Conservation (phyloP, 129 eudicot genomes). For the Escallonia herrerae region DNA sequence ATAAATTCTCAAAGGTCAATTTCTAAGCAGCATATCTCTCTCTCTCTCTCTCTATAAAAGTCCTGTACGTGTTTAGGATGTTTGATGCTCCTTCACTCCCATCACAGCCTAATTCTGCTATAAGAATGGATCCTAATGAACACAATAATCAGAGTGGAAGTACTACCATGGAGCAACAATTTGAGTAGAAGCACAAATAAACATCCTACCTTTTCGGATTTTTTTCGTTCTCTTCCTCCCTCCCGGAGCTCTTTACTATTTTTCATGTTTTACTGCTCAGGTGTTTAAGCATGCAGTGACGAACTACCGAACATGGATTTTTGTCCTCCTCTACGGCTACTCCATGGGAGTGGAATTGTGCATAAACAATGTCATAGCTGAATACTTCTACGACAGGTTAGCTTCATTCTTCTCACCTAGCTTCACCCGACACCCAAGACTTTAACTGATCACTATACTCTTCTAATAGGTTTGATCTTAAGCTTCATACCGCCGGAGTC, state of each 20-base stretch:
- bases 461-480: slow-evolving; percentile 32
- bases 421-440: not conserved
- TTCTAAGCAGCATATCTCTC: too few relatives aligned
- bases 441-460: not conserved
- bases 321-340: slow-evolving; percentile 56
- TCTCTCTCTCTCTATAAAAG: not conserved
- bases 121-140: not conserved
- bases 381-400: slow-evolving; percentile 61
- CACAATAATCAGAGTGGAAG: not conserved
- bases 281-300: slow-evolving; percentile 60
- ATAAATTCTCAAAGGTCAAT: slow-evolving; percentile 39
- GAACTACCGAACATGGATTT: slow-evolving; percentile 63
- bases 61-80: not conserved
- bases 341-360: slow-evolving; percentile 62
- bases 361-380: slow-evolving; percentile 56
- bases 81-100: not conserved
- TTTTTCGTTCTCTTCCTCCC: not conserved
- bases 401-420: not conserved
- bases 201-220: not conserved
- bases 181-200: not conserved
- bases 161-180: not conserved
- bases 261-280: slow-evolving; percentile 9
- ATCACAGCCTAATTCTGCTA: not conserved
- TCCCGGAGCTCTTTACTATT: not conserved
- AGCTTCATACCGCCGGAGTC: slow-evolving; percentile 48